These are phyloP conservation scores for Solanum medicagineum DNA, from an alignment of 257 asterid genomes.

Conservation along the genomic window DNA sequence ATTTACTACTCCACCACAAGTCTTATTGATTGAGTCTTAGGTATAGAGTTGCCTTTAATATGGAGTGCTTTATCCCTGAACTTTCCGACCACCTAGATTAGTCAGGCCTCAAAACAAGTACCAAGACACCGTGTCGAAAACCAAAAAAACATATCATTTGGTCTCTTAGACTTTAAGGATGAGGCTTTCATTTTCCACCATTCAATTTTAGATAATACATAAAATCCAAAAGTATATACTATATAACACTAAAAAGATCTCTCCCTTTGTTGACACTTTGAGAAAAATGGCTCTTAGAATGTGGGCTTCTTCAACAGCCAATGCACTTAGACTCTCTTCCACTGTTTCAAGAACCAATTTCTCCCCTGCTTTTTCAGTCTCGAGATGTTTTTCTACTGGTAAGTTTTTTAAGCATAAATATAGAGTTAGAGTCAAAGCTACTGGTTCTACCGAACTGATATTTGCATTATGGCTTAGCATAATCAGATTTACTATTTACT, in stretches of 20 bases:
- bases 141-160: not conserved
- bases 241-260: not conserved
- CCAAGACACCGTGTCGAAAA: no score
- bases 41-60: no score
- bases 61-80: no score
- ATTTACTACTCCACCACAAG: no score
- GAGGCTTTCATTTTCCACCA: constrained; percentile 73
- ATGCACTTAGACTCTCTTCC: constrained; percentile 53
- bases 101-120: no score
- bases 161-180: constrained; percentile 16
- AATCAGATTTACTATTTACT: not conserved
- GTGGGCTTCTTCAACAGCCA: constrained; percentile 98
- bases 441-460: not conserved
- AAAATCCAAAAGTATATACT: not conserved
- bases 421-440: no score
- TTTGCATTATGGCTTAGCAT: not conserved
- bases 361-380: constrained; percentile 50
- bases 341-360: constrained; percentile 16
- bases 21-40: no score
- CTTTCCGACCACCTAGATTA: no score
- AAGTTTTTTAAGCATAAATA: not conserved
- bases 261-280: not conserved
- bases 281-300: constrained; percentile 60
- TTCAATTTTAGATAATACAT: constrained; percentile 34
- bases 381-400: constrained; percentile 81